Conservation (phyloP, 805 yeast genomes). For the Kodamaea lidongshanica region DNA sequence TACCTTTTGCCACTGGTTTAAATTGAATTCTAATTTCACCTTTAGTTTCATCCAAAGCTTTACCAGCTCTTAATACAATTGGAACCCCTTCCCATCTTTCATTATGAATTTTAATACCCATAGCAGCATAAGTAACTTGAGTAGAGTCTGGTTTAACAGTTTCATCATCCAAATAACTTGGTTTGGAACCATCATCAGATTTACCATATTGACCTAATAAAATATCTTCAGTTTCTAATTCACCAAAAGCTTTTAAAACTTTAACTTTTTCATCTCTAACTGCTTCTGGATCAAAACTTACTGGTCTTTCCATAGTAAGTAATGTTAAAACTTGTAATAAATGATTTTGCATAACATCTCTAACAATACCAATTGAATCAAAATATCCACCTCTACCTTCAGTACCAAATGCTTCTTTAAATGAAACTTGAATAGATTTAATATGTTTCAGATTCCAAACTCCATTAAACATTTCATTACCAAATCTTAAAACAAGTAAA, state of each 20-base stretch:
- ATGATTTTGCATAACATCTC: constrained; percentile 99
- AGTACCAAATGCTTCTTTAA: constrained; percentile 98
- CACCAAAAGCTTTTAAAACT: constrained; percentile 74
- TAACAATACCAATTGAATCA: constrained; percentile 87
- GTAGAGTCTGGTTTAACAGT: constrained; percentile 78
- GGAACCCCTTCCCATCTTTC: constrained; percentile 99
- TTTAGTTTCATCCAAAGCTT: constrained; percentile 90
- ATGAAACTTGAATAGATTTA: constrained; percentile 76
- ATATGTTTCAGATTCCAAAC: constrained; percentile 82
- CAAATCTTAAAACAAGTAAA: constrained; percentile 81
- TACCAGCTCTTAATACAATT: constrained; percentile 91
- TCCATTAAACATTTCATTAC: constrained; percentile 81
- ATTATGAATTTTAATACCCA: constrained; percentile 70
- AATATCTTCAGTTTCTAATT: constrained; percentile 59
- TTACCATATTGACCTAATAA: constrained; percentile 83
- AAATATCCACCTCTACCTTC: constrained; percentile 99
- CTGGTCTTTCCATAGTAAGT: constrained; percentile 93
- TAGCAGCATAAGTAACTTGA: constrained; percentile 89
- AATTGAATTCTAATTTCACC: constrained; percentile 94
- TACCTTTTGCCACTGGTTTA: constrained; percentile 77
- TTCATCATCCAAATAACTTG: constrained; percentile 86
- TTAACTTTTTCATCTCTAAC: constrained; percentile 95
- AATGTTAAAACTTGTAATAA: constrained; percentile 86
- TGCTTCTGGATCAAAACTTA: constrained; percentile 84
- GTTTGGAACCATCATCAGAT: constrained; percentile 83